Percentiles rank a stretch among this genome's conserved stretches.
Conservation (phyloP, 2,329 filamentous ascomycete species). For the Sporothrix dimorphospora region DNA sequence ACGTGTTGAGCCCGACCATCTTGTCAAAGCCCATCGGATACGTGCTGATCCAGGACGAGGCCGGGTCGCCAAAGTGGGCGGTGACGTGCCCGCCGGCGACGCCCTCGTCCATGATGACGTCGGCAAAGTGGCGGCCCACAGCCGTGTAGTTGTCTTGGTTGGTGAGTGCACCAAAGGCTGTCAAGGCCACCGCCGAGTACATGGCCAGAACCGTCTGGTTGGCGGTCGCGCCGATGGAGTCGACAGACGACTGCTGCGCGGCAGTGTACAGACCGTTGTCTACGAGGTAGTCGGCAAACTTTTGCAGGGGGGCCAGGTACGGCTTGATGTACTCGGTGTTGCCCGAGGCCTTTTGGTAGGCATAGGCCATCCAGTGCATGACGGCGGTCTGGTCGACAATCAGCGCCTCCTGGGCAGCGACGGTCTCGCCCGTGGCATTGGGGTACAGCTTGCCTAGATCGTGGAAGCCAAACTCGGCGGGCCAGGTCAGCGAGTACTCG, state of each 20-base stretch:
- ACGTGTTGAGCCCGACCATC: constrained; percentile 39
- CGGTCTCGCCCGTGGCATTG: constrained; percentile 28
- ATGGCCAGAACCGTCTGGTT: constrained; percentile 29
- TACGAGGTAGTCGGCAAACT: constrained; percentile 25
- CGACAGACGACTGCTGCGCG: constrained; percentile 24
- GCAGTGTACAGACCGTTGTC: constrained; percentile 25
- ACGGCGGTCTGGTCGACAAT: constrained; percentile 28
- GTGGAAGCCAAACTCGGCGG: constrained; percentile 24
- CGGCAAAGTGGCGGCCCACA: constrained; percentile 20
- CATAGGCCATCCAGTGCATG: constrained; percentile 27
- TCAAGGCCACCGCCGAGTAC: constrained; percentile 26
- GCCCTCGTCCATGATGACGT: constrained; percentile 14
- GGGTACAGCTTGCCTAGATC: constrained; percentile 27
- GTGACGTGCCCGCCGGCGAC: constrained; percentile 20
- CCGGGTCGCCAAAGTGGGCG: constrained; percentile 25
- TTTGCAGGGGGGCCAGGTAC: constrained; percentile 8
- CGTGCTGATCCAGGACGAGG: constrained; percentile 22
- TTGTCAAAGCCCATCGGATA: constrained; percentile 38
- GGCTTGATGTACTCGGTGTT: constrained; percentile 24
- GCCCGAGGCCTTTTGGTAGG: constrained; percentile 26
- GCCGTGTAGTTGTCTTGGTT: constrained; percentile 23
- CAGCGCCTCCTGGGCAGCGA: constrained; percentile 22
- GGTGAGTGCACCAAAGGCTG: constrained; percentile 17
- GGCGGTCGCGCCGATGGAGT: constrained; percentile 23
- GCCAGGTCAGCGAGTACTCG: constrained; percentile 21